phyloP scores from a whole-genome alignment of 2,329 filamentous ascomycete species.

The Colletotrichum sublineola region DNA sequence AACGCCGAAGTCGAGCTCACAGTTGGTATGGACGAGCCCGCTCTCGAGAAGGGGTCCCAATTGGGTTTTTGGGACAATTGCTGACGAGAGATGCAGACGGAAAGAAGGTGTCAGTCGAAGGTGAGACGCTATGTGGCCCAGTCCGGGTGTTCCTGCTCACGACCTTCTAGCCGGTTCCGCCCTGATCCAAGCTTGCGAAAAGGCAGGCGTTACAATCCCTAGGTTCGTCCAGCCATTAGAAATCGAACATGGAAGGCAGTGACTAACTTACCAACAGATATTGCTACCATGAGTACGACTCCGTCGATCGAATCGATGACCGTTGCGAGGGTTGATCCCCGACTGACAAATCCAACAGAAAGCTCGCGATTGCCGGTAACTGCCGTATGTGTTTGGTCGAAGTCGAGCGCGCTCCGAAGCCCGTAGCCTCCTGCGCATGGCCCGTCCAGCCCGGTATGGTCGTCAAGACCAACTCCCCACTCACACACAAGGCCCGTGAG shows the following conservation, averaged over 20 bases:
- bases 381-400: constrained; percentile 99
- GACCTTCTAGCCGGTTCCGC: constrained; percentile 84
- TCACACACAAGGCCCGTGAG: constrained; percentile 97
- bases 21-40: constrained; percentile 72
- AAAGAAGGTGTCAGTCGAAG: constrained; percentile 98
- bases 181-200: constrained; percentile 98
- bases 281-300: constrained; percentile 94
- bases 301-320: constrained; percentile 45
- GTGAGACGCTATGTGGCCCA: constrained; percentile 59
- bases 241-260: constrained; percentile 31
- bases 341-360: constrained; percentile 70
- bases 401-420: constrained; percentile 96
- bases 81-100: constrained; percentile 75
- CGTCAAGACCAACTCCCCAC: constrained; percentile 96
- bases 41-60: constrained; percentile 43
- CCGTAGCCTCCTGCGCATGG: constrained; percentile 98
- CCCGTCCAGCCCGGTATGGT: constrained; percentile 99
- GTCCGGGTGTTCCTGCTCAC: constrained; percentile 40
- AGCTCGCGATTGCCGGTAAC: constrained; percentile 99
- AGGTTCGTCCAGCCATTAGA: constrained; percentile 66
- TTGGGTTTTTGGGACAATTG: constrained; percentile 47
- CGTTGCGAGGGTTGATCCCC: constrained; percentile 41
- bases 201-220: constrained; percentile 90
- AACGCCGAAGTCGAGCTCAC: constrained; percentile 96
- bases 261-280: constrained; percentile 71